These are phyloP conservation scores for Suhomyces chickasaworum DNA, from an alignment of 1,139 yeast species.

Conservation along the genomic window DNA sequence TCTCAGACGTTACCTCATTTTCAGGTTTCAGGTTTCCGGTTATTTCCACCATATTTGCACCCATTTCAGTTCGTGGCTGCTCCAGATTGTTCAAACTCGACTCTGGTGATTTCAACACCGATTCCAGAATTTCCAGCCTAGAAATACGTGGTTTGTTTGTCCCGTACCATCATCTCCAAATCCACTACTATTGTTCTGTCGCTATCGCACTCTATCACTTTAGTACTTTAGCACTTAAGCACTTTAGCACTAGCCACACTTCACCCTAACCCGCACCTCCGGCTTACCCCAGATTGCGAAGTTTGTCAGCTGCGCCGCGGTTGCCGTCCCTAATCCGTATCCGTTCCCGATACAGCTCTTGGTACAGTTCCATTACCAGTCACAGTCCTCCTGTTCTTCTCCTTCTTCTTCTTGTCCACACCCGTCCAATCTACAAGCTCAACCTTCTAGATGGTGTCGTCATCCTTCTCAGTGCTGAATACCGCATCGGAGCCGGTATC, in stretches of 20 bases:
- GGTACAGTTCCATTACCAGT: background rate
- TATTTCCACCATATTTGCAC: too few relatives aligned
- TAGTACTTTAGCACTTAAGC: too few relatives aligned
- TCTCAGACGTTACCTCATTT: too few relatives aligned
- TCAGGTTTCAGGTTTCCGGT: too few relatives aligned
- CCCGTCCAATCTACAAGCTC: slow-evolving; percentile 1
- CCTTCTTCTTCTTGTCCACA: background rate
- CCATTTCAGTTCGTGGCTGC: too few relatives aligned
- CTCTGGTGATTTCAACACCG: too few relatives aligned
- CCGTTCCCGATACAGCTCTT: background rate
- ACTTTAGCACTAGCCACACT: background rate
- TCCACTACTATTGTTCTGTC: too few relatives aligned
- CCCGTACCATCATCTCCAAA: too few relatives aligned
- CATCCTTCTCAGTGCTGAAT: background rate
- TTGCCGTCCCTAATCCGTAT: background rate
- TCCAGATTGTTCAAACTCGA: too few relatives aligned
- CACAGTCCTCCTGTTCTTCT: background rate
- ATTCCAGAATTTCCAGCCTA: too few relatives aligned
- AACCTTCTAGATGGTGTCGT: slow-evolving; percentile 1
- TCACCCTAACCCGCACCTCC: background rate
- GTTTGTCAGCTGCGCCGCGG: slow-evolving; percentile 1
- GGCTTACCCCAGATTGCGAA: background rate
- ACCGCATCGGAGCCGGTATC: background rate
- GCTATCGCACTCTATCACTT: too few relatives aligned
- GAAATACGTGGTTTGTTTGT: too few relatives aligned